phyloP scores from a whole-genome alignment of 345 rosid species.

The Eucalyptus rudis region DNA sequence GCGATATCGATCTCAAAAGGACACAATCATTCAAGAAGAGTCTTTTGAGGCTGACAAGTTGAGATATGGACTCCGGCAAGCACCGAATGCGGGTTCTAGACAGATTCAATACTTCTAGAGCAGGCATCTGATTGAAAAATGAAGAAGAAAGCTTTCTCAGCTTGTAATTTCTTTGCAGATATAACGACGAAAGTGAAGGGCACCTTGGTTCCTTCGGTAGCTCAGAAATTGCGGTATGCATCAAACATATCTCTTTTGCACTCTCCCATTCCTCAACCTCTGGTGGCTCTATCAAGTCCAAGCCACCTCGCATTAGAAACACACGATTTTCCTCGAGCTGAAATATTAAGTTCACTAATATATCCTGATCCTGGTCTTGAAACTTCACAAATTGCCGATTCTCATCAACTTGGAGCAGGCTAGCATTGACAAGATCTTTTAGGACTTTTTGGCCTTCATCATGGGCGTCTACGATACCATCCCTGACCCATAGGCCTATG shows the following conservation, averaged over 20 bases:
- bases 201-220: background rate
- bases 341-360: background rate
- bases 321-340: background rate
- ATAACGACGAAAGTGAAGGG: background rate
- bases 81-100: background rate
- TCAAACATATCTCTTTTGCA: background rate
- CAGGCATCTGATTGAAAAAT: background rate
- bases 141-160: background rate
- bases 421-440: background rate
- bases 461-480: background rate
- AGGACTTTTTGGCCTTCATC: background rate
- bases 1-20: background rate
- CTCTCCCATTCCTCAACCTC: constrained; percentile 3
- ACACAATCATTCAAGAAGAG: background rate
- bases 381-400: background rate
- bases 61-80: background rate
- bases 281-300: background rate
- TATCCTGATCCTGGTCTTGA: background rate
- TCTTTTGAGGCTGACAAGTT: background rate
- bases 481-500: background rate
- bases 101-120: background rate
- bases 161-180: background rate
- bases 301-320: background rate
- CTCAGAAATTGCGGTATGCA: background rate
- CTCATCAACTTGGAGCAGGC: background rate